Base-by-base conservation (phyloP, 495 filamentous ascomycete genomes). In the Hypomontagnella monticulosa region DNA sequence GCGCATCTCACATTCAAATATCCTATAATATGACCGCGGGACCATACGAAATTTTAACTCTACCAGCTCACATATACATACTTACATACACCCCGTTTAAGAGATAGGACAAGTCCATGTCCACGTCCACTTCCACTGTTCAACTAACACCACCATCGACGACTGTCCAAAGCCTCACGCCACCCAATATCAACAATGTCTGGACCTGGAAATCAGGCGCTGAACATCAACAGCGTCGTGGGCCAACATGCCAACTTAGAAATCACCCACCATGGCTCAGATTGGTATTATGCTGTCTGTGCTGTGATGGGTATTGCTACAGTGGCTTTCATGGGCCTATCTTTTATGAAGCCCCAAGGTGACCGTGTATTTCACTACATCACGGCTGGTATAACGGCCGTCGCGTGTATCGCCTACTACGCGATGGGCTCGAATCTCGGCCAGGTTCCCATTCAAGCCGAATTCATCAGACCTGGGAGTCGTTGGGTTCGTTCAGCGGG, bases 361-460 rank as follows among this genome's bases (percentile, higher is more conserved):
- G 78, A 87, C 15, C 83, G 90, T 12, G 69, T 90, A 60, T 91
- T 91, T 76, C 88, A 91, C 76, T 90, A 91, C 73, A 84, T 91
- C 69, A 84, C 84, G 3, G 84, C 85, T 20, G 74, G 77, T 9
- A 81, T 87, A 62, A 83, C 87, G 12, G 73, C 88, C 44, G 83
- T 90, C 14, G 85, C 87, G 5, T 76, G 84, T 18, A 84, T 90
- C 59, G 81, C 88, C 30, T 91, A 91, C 70, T 92, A 87, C 73
- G 81, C 84, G 65, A 88, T 90, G 82, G 88, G 81, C 38, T 85
- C 87, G 4, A 85, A 90, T 69, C 76, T 92, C 0, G 90, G 89
- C 48, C 88, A 83, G 74, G 84, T 82, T 8, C 81, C 86, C 15
- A 88, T 90, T 57, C 66, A 69, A 8, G 84, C 87, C 20, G 78